Evolutionary conservation across 176 grass and related monocot genomes (phyloP).

Genomic region (Juncus inflexus): DNA sequence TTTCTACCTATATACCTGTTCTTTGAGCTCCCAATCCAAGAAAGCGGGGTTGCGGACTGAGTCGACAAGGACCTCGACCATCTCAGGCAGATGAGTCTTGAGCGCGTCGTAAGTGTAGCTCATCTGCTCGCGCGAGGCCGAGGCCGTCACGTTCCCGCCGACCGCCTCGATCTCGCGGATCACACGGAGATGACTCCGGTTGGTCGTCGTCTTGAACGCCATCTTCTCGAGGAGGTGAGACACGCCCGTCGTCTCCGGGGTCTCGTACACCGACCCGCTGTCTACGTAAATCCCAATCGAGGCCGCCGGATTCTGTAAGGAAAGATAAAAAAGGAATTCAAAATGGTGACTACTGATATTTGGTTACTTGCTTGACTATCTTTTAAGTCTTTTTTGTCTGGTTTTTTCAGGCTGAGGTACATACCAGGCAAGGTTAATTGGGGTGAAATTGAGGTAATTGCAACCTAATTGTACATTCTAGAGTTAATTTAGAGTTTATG

Average conservation of each 20-base stretch:
- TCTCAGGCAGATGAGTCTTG: constrained; percentile 83
- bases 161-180: constrained; percentile 84
- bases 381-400: no score
- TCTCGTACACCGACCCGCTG: constrained; percentile 82
- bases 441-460: constrained; percentile 16
- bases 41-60: constrained; percentile 73
- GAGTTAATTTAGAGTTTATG: no score
- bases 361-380: no score
- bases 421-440: no score
- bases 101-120: constrained; percentile 74
- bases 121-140: constrained; percentile 70
- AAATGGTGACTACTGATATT: no score
- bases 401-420: no score
- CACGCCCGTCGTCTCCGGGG: constrained; percentile 46
- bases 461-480: no score
- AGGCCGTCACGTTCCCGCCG: constrained; percentile 71
- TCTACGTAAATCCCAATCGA: constrained; percentile 79
- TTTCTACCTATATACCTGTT: no score
- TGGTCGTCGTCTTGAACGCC: constrained; percentile 77
- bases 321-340: constrained; percentile 22
- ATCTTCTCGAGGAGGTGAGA: constrained; percentile 72
- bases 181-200: constrained; percentile 71
- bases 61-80: constrained; percentile 95
- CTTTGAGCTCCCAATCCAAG: constrained; percentile 94
- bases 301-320: constrained; percentile 61